These are phyloP conservation scores for Diaporthe aspalathi DNA, from an alignment of 2,329 filamentous ascomycete genomes.

Conservation along the genomic window DNA sequence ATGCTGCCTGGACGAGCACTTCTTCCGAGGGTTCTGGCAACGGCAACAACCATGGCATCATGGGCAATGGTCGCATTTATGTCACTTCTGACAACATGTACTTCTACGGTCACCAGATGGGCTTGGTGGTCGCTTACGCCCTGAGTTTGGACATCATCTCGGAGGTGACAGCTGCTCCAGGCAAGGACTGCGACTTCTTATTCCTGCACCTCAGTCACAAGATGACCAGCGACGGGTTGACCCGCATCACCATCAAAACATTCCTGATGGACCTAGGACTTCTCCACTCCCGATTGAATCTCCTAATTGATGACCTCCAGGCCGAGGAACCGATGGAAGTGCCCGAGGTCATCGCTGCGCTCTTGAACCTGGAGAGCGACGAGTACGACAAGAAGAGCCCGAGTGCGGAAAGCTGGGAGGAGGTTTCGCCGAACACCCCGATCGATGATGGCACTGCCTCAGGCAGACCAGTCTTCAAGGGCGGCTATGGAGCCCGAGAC, in stretches of 20 bases:
- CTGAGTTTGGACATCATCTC: constrained; percentile 81
- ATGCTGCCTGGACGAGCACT: constrained; percentile 82
- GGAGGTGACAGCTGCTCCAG: constrained; percentile 90
- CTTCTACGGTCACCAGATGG: constrained; percentile 96
- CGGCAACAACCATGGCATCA: constrained; percentile 63
- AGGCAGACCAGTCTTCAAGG: constrained; percentile 53
- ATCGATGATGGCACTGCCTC: constrained; percentile 67
- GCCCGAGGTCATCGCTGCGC: constrained; percentile 75
- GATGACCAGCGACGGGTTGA: constrained; percentile 71
- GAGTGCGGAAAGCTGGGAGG: constrained; percentile 91
- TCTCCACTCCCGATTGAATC: constrained; percentile 85
- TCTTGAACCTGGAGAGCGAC: constrained; percentile 80
- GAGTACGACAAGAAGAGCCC: constrained; percentile 72
- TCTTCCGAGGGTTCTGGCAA: constrained; percentile 56
- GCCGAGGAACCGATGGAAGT: constrained; percentile 76
- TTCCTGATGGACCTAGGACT: constrained; percentile 90
- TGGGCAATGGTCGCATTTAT: constrained; percentile 80
- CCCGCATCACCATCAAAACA: constrained; percentile 87
- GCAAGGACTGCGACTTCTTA: constrained; percentile 91
- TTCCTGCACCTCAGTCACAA: constrained; percentile 81
- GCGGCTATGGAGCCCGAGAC: constrained; percentile 52
- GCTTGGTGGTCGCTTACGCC: constrained; percentile 85
- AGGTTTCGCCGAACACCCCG: constrained; percentile 72
- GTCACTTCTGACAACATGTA: constrained; percentile 89
- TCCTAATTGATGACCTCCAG: constrained; percentile 83